Percentiles rank a stretch among this genome's conserved stretches.
phyloP scores from a whole-genome alignment of 148 eudicot genomes.

The Selenicereus undatus region DNA sequence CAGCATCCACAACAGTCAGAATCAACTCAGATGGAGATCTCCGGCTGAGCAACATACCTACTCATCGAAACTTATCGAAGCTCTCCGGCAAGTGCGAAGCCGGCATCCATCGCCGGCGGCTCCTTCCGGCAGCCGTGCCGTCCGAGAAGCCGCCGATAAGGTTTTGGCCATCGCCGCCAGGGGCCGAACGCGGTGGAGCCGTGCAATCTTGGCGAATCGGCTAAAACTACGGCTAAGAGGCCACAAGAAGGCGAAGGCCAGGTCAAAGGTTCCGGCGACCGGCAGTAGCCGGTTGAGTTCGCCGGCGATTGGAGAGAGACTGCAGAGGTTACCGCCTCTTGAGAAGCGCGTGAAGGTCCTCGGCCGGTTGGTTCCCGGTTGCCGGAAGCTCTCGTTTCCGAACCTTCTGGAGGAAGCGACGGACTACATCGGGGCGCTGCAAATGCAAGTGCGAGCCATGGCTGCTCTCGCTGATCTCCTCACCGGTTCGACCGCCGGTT shows the following conservation, averaged over 20 bases:
- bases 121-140: conserved; percentile 33
- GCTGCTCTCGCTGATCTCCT: conserved; percentile 58
- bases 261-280: conserved; percentile 14
- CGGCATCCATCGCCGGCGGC: conserved; percentile 22
- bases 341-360: conserved; percentile 51
- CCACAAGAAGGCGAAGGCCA: conserved; percentile 39
- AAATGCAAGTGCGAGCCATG: conserved; percentile 91
- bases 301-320: background rate
- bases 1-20: background rate
- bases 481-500: conserved; percentile 22
- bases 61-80: conserved; percentile 51
- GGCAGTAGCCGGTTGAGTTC: conserved; percentile 22
- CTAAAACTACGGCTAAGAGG: conserved; percentile 36
- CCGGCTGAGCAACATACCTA: conserved; percentile 49
- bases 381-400: conserved; percentile 67
- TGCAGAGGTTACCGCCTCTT: conserved; percentile 39
- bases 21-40: conserved; percentile 51
- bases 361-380: conserved; percentile 76
- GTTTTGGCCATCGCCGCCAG: conserved; percentile 65
- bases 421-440: conserved; percentile 73
- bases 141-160: conserved; percentile 71
- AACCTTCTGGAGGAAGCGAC: conserved; percentile 77
- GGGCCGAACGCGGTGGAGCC: conserved; percentile 78
- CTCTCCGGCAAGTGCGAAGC: conserved; percentile 55
- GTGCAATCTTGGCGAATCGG: conserved; percentile 56